Evolutionary conservation across 2,329 filamentous ascomycete genomes (phyloP).

Genomic region (Aureobasidium mangrovei): DNA sequence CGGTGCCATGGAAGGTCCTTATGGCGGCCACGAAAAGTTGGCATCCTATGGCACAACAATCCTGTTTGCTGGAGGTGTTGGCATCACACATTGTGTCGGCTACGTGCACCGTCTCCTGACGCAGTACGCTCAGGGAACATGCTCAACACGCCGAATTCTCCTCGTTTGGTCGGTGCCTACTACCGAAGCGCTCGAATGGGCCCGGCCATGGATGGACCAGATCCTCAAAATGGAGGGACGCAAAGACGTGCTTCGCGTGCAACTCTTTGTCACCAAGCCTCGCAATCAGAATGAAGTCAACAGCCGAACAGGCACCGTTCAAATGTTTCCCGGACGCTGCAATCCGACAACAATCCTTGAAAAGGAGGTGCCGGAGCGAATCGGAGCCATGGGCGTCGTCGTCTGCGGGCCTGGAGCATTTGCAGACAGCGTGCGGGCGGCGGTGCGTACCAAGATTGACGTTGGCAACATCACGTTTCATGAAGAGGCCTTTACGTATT

Average conservation of each 20-base stretch:
- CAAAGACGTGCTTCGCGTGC: slow-evolving; percentile 50
- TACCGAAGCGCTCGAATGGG: slow-evolving; percentile 56
- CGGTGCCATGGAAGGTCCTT: slow-evolving; percentile 67
- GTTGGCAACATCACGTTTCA: slow-evolving; percentile 52
- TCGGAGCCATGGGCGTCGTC: slow-evolving; percentile 52
- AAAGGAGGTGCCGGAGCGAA: slow-evolving; percentile 45
- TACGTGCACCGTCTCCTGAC: slow-evolving; percentile 64
- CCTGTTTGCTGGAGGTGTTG: slow-evolving; percentile 71
- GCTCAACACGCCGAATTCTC: slow-evolving; percentile 61
- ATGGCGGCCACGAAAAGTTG: slow-evolving; percentile 61
- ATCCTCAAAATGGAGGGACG: slow-evolving; percentile 52
- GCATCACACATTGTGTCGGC: slow-evolving; percentile 70
- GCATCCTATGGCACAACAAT: slow-evolving; percentile 70
- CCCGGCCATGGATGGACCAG: slow-evolving; percentile 57
- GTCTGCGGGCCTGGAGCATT: slow-evolving; percentile 57
- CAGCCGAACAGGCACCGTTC: slow-evolving; percentile 48
- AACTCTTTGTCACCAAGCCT: slow-evolving; percentile 56
- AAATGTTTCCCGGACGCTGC: slow-evolving; percentile 54
- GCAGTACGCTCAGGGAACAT: slow-evolving; percentile 59
- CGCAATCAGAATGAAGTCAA: slow-evolving; percentile 46
- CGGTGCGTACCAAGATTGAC: slow-evolving; percentile 43
- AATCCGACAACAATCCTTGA: slow-evolving; percentile 48
- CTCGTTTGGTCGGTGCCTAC: slow-evolving; percentile 73
- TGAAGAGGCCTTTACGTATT: slow-evolving; percentile 60
- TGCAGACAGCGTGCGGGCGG: slow-evolving; percentile 51